Evolutionary conservation across 2,329 filamentous ascomycete species (phyloP), one percentile per base, ranked within the genome.

Genomic region (Pleomassaria siparia): DNA sequence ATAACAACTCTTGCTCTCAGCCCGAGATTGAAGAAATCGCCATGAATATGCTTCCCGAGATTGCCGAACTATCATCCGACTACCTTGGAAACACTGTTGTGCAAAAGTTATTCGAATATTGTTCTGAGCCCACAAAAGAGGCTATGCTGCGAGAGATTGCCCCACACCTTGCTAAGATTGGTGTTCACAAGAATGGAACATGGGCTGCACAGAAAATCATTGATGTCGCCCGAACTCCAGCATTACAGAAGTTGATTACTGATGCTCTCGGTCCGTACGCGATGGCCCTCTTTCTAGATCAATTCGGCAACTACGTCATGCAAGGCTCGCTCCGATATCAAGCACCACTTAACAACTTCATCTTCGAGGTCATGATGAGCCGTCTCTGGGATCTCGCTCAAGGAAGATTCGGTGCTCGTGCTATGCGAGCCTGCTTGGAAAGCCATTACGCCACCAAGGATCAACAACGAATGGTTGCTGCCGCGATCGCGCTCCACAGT

Each of bases 151-250:
- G 77, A 12, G 85, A 91, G 65, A 95, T 99, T 62, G 84, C 88
- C 2, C 91, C 92, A 48, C 91, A 96, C 67, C 82, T 97, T 68
- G 91, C 92, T 21, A 91, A 97, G 73, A 96, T 97, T 72, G 94
- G 94, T 61, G 86, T 96, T 7, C 94, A 99, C 80, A 99, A 99
- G 82, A 99, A 99, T 64, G 94, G 94, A 53, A 99, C 94, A 1
- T 99, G 94, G 94, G 94, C 94, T 45, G 94, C 94, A 1, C 94
- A 99, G 74, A 99, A 97, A 80, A 97, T 99, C 64, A 97, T 99
- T 59, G 92, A 97, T 63, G 90, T 96, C 6, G 92, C 91, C 70
- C 90, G 94, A 73, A 90, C 88, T 1, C 84, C 87, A 5, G 76
- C 78, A 32, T 91, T 97, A 73, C 92, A 94, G 85, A 75, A 78